A percentile compares a stretch with the other conserved stretches of the same genome.
Conservation (phyloP, 306 rosid genomes). For the Cercis canadensis region DNA sequence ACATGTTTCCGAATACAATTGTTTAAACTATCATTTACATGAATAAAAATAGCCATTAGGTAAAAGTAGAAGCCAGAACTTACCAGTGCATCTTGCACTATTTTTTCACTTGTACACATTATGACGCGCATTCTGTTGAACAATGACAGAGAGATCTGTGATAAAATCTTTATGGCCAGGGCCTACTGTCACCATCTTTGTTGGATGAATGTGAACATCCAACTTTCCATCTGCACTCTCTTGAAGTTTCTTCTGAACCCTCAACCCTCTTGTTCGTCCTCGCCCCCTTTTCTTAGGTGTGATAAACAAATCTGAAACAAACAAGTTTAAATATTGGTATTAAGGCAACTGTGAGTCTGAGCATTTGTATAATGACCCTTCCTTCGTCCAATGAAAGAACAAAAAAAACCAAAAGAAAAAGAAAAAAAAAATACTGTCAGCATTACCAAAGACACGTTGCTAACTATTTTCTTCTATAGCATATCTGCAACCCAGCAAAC, state of each 20-base stretch:
- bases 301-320: conserved; percentile 28
- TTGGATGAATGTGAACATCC: conserved; percentile 52
- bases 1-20: too few species aligned
- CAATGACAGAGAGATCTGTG: conserved; percentile 48
- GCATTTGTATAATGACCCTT: too few species aligned
- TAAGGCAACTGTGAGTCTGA: neutral
- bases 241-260: conserved; percentile 42
- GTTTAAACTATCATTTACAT: too few species aligned
- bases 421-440: neutral
- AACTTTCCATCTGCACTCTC: conserved; percentile 52
- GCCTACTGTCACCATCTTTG: conserved; percentile 50
- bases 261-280: conserved; percentile 42
- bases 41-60: too few species aligned
- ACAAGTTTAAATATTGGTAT: neutral
- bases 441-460: neutral
- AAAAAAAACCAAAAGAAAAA: neutral
- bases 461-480: neutral
- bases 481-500: too few species aligned
- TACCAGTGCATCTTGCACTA: conserved; percentile 46
- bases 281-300: conserved; percentile 36
- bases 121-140: conserved; percentile 45
- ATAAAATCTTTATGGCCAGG: conserved; percentile 53
- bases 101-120: conserved; percentile 44
- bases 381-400: neutral
- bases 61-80: neutral